phyloP scores from a whole-genome alignment of 192 early-diverging fungal species.

The Irineochytrium annulatum region DNA sequence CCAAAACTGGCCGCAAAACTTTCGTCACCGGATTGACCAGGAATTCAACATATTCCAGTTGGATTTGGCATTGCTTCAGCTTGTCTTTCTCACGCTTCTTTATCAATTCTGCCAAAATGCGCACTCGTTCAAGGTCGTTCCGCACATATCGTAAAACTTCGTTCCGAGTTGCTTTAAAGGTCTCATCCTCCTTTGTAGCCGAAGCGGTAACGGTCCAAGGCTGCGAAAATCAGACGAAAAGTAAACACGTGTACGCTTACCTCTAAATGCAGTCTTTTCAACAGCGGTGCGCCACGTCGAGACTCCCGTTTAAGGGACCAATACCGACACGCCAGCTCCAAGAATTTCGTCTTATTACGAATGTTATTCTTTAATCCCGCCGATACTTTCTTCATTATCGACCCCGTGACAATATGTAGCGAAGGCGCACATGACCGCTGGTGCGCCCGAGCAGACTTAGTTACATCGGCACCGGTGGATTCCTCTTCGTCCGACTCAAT shows the following conservation, averaged over 20 bases:
- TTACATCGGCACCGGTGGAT: background rate
- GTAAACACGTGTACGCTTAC: conserved; percentile 29
- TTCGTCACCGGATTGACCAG: conserved; percentile 69
- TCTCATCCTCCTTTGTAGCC: conserved; percentile 18
- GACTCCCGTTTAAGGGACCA: conserved; percentile 92
- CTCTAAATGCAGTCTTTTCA: conserved; percentile 94
- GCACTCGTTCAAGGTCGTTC: conserved; percentile 82
- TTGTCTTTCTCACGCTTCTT: conserved; percentile 49
- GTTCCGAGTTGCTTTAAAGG: conserved; percentile 62
- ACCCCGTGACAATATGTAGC: conserved; percentile 60
- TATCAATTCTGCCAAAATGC: conserved; percentile 78
- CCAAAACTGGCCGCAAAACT: conserved; percentile 59
- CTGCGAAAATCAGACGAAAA: conserved; percentile 24
- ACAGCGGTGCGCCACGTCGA: conserved; percentile 86
- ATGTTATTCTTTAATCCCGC: conserved; percentile 21
- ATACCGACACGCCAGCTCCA: conserved; percentile 77
- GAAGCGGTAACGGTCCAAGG: conserved; percentile 88
- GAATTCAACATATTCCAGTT: conserved; percentile 62
- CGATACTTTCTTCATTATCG: conserved; percentile 51
- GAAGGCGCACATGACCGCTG: conserved; percentile 60
- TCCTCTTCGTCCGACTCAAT: conserved; percentile 11
- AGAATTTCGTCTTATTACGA: conserved; percentile 50
- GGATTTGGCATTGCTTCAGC: conserved; percentile 41
- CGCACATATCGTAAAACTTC: conserved; percentile 50
- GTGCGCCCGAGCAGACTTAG: conserved; percentile 40